Base-by-base conservation (phyloP, 2,329 filamentous ascomycete species). In the Cladophialophora carrionii region DNA sequence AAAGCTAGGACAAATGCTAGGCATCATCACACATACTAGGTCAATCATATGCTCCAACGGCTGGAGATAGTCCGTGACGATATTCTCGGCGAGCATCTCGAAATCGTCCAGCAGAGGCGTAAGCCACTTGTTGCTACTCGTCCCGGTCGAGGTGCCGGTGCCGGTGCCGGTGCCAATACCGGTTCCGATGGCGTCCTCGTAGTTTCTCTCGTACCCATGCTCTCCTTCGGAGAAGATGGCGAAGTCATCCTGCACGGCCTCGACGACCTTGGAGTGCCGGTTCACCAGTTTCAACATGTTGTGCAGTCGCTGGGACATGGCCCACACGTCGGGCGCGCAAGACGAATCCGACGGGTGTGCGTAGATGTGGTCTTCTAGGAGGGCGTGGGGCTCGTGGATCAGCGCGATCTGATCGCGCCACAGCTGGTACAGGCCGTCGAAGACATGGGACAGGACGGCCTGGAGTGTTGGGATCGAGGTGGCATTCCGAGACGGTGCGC, bases 261-360 rank as follows among this genome's bases (percentile, higher is more conserved):
- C 81, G 24, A 76, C 72, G 66, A 64, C 37, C 31, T 62, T 66
- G 20, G 54, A 46, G 22, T 84, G 83, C 12, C 82, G 76, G 71
- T 79, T 82, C 70, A 84, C 78, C 49, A 84, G 72, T 48, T 83
- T 82, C 67, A 84, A 81, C 9, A 82, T 77, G 63, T 82, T 83
- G n/a, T 83, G 74, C 82, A 83, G 84, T 9, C 78, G 69, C 17
- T 77, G 79, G 26, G 80, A 80, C 68, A 84, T 83, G 12, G 75
- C 76, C 81, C 82, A 85, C 7, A 84, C 73, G 64, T 84, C 82
- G 1, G 81, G 81, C 0, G 82, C 82, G 1, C 82, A 76, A 9
- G 77, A 80, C 67, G 84, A 82, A 58, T 85, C 82, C 2, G 82
- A 82, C 0, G 83, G 83, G 37, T 82, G 80, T 34, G 84, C 83